Evolutionary conservation across 768 basidiomycete species (phyloP).

Genomic region (Hebeloma cylindrosporum): DNA sequence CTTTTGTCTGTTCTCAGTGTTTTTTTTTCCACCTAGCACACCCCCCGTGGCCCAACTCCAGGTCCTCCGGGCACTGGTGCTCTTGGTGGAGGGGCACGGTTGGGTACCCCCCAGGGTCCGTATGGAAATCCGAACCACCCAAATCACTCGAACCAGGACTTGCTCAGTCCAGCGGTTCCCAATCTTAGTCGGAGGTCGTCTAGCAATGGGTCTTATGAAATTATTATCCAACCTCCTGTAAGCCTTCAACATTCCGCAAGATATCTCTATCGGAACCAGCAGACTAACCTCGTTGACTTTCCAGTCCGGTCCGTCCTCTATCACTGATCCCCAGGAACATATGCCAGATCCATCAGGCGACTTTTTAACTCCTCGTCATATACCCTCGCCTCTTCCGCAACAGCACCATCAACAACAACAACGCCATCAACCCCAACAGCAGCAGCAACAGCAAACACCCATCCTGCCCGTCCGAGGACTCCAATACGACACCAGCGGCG

Average conservation of each 20-base stretch:
- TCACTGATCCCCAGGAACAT: constrained; percentile 6
- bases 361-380: constrained; percentile 12
- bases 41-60: constrained; percentile 6
- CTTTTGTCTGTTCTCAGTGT: neutral
- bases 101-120: constrained; percentile 3
- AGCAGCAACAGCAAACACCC: neutral
- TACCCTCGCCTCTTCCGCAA: neutral
- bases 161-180: constrained; percentile 10
- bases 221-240: constrained; percentile 24
- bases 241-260: constrained; percentile 7
- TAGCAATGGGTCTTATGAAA: constrained; percentile 20
- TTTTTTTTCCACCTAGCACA: constrained; percentile 2
- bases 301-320: constrained; percentile 20
- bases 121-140: constrained; percentile 6
- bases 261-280: neutral
- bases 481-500: constrained; percentile 7
- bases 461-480: no score
- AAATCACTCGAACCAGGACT: constrained; percentile 7
- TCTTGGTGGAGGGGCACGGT: neutral
- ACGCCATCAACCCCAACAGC: constrained; percentile 1
- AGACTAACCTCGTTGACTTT: constrained; percentile 1
- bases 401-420: constrained; percentile 1
- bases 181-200: neutral
- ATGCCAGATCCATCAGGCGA: constrained; percentile 1
- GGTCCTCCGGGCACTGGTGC: neutral